phyloP scores from a whole-genome alignment of 2,329 filamentous ascomycete genomes.

The Ascosphaera acerosa region DNA sequence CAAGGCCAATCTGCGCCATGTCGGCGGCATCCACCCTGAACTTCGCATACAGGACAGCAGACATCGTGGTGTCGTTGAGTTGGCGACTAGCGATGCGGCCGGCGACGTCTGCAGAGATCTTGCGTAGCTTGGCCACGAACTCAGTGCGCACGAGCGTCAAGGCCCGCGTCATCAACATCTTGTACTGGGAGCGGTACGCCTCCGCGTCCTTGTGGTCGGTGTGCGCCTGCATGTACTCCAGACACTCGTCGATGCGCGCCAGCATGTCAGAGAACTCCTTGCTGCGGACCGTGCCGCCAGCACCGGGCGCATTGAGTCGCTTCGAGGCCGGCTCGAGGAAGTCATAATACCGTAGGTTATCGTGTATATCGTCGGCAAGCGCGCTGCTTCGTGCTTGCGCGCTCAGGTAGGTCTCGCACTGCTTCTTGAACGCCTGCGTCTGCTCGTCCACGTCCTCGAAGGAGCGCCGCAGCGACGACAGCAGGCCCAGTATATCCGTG shows the following conservation, averaged over 20 bases:
- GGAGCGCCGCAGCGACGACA: slow-evolving; percentile 57
- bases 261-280: slow-evolving; percentile 75
- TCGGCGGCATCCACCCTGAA: slow-evolving; percentile 41
- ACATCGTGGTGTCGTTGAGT: slow-evolving; percentile 45
- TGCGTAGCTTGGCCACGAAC: slow-evolving; percentile 36
- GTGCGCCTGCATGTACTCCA: slow-evolving; percentile 77
- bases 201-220: slow-evolving; percentile 67
- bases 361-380: slow-evolving; percentile 61
- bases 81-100: slow-evolving; percentile 40
- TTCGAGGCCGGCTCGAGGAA: slow-evolving; percentile 81
- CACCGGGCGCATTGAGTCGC: slow-evolving; percentile 74
- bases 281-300: slow-evolving; percentile 59
- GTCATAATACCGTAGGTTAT: slow-evolving; percentile 81
- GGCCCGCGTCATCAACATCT: slow-evolving; percentile 46
- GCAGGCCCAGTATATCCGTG: slow-evolving; percentile 44
- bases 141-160: slow-evolving; percentile 41
- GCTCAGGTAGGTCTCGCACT: slow-evolving; percentile 65
- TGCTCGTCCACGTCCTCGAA: slow-evolving; percentile 74
- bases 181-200: slow-evolving; percentile 68
- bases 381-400: slow-evolving; percentile 58
- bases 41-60: slow-evolving; percentile 43
- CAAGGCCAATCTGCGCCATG: slow-evolving; percentile 37
- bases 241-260: slow-evolving; percentile 62
- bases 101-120: slow-evolving; percentile 34
- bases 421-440: slow-evolving; percentile 75